Evolutionary conservation across 306 rosid species (phyloP).

Genomic region (Astragalus glycyphyllos): DNA sequence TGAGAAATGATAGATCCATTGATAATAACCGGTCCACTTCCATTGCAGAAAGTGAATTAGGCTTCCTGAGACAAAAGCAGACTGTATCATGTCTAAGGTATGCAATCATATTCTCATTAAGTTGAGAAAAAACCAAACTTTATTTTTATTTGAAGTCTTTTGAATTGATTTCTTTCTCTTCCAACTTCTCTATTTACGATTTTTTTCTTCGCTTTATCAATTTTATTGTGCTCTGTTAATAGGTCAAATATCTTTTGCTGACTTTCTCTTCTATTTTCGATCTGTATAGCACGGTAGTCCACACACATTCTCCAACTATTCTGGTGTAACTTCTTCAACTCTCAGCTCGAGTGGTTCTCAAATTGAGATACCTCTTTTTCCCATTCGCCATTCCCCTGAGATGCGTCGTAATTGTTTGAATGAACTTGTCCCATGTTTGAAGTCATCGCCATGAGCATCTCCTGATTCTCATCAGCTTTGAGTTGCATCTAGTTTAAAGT

Average conservation of each 20-base stretch:
- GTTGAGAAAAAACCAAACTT: constrained; percentile 11
- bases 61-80: constrained; percentile 83
- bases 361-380: too few relatives aligned
- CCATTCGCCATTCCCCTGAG: too few relatives aligned
- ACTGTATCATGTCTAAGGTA: constrained; percentile 97
- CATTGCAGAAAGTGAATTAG: constrained; percentile 87
- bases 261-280: constrained; percentile 33
- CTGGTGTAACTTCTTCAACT: too few relatives aligned
- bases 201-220: background rate
- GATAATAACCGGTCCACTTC: constrained; percentile 72
- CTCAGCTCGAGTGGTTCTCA: too few relatives aligned
- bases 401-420: too few relatives aligned
- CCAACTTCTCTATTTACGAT: background rate
- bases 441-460: too few relatives aligned
- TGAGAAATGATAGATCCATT: constrained; percentile 77
- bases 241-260: constrained; percentile 6
- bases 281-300: background rate
- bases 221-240: constrained; percentile 7
- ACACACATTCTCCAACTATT: too few relatives aligned
- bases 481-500: too few relatives aligned
- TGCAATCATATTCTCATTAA: constrained; percentile 34
- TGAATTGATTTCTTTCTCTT: constrained; percentile 34
- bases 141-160: constrained; percentile 16
- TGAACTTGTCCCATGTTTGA: too few relatives aligned
- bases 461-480: too few relatives aligned